These are phyloP conservation scores for Escovopsis weberi DNA, from an alignment of 2,329 filamentous ascomycete species.

Conservation along the genomic window DNA sequence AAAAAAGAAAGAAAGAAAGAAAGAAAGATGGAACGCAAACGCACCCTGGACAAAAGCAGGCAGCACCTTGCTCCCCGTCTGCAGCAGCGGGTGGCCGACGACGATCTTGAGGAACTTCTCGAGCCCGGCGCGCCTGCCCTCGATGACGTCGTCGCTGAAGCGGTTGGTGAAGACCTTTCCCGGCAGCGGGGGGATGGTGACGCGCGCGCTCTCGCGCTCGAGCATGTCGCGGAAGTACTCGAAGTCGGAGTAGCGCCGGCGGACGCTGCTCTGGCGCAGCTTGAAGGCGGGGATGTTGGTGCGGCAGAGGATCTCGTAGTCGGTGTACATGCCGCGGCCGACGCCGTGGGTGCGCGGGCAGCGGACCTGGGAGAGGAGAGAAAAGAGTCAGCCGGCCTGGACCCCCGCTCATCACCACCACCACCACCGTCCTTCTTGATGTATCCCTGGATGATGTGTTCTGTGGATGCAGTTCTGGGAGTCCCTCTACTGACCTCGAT, in stretches of 20 bases:
- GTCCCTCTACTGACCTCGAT: constrained; percentile 56
- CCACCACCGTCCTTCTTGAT: too few relatives aligned
- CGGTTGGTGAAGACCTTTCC: constrained; percentile 97
- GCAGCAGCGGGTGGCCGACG: constrained; percentile 85
- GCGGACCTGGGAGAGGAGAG: constrained; percentile 49
- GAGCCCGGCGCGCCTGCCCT: constrained; percentile 77
- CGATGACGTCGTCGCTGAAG: constrained; percentile 96
- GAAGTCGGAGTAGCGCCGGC: constrained; percentile 92
- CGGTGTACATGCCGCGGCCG: constrained; percentile 93
- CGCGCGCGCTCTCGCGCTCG: constrained; percentile 83
- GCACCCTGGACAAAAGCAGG: constrained; percentile 92
- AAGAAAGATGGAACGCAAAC: constrained; percentile 6
- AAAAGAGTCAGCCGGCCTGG: neutral
- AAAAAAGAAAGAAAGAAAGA: too few relatives aligned
- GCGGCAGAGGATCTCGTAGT: constrained; percentile 93
- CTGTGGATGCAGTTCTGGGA: too few relatives aligned
- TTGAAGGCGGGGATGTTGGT: constrained; percentile 99
- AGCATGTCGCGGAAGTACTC: constrained; percentile 98
- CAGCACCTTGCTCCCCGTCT: constrained; percentile 94
- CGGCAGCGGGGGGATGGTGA: constrained; percentile 88
- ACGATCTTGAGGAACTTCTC: constrained; percentile 97
- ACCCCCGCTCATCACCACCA: too few relatives aligned
- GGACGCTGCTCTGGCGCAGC: constrained; percentile 74
- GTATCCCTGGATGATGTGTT: too few relatives aligned
- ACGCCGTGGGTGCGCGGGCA: constrained; percentile 91